Evolutionary conservation across 345 rosid genomes (phyloP).

Genomic region (Camelina hispida): DNA sequence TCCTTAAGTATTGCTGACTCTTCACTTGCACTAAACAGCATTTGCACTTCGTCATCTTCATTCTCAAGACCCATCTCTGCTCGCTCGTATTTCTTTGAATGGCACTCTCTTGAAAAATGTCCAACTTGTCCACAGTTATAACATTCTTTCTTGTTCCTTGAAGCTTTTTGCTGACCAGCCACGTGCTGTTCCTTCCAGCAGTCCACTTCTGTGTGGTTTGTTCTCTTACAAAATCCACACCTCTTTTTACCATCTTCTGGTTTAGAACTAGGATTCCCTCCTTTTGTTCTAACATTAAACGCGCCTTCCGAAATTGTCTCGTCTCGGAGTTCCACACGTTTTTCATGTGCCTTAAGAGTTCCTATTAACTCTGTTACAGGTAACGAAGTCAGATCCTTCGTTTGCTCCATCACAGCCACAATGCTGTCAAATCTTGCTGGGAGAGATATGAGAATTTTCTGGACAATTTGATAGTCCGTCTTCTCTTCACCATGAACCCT

Average conservation of each 20-base stretch:
- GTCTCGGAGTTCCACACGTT: no score
- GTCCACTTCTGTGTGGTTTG: not conserved
- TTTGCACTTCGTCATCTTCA: conserved; percentile 1
- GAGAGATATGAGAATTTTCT: no score
- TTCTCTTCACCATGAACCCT: no score
- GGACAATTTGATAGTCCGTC: no score
- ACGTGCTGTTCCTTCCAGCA: not conserved
- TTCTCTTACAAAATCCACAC: not conserved
- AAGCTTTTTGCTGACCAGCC: not conserved
- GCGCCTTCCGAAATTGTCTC: no score
- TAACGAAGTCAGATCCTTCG: no score
- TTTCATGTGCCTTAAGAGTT: no score
- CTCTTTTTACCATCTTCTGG: not conserved
- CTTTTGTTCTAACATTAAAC: no score
- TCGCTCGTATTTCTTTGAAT: not conserved
- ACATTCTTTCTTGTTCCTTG: not conserved
- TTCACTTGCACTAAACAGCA: not conserved
- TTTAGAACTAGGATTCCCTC: not conserved
- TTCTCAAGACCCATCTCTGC: not conserved
- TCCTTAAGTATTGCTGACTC: not conserved
- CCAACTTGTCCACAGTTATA: not conserved
- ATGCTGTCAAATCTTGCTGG: no score
- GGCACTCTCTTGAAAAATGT: not conserved
- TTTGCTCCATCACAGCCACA: no score
- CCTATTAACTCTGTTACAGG: no score